Evolutionary conservation across 2,329 filamentous ascomycete species (phyloP), one percentile per base, ranked within the genome.

Genomic region (Thyridium curvatum): DNA sequence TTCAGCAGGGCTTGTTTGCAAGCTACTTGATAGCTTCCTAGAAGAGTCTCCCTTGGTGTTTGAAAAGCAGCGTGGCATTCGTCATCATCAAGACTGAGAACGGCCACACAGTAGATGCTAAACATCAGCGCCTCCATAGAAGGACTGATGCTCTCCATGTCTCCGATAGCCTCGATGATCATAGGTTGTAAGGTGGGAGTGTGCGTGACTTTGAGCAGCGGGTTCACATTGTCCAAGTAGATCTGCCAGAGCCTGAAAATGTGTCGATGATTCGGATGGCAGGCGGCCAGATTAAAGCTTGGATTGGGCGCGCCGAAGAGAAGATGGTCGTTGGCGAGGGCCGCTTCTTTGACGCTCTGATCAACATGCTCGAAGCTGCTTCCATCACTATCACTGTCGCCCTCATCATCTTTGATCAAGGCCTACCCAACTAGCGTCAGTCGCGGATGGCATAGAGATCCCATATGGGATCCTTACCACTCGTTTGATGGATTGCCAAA

Each of bases 191-290:
- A 49, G 2, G 55, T 77, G 0, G 77, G 75, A 0, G 68, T 65
- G 46, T 82, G 77, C 0, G 72, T 72, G 29, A 80, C 61, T 38
- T 77, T 79, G n/a, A 79, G 54, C 3, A 82, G 46, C 0, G 77
- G 76, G 44, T 81, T 65, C 37, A 80, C 68, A 31, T 77, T 77
- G 18, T 78, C 67, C 0, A 80, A 54, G 44, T 74, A 82, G 1
- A 69, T 56, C 49, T 80, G 74, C 75, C 77, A 82, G 1, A 75
- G 55, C 17, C 58, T 52, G 41, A 74, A 69, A 7, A 72, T 67
- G 0, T 68, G 59, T 2, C 61, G 56, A 0, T 62, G 60, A 0
- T 61, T 50, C 0, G 70, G 69, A 18, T 84, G 81, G 0, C 79
- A 47, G 2, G 61, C 55, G 4, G 65, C 62, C 2, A 80, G 52